Conservation (phyloP, 352 stramenopile genomes). For the Globisporangium perplexum region DNA sequence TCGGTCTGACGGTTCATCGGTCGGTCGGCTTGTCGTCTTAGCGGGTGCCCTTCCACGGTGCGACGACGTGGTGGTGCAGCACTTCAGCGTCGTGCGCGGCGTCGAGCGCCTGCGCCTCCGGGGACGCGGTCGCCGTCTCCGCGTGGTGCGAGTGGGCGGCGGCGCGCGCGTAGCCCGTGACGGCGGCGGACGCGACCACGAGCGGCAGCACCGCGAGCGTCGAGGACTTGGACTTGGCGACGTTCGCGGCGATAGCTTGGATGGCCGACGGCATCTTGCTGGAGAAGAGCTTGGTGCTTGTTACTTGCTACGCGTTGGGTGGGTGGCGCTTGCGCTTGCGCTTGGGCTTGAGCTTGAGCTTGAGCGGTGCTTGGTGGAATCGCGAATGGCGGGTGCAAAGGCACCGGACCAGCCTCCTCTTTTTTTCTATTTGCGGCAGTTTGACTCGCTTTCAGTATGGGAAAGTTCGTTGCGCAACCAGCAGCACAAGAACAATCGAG, state of each 20-base stretch:
- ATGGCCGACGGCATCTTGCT: constrained; percentile 11
- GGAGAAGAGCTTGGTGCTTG: not conserved
- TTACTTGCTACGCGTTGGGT: no score
- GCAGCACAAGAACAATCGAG: not conserved
- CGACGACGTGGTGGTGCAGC: constrained; percentile 58
- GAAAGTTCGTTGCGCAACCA: not conserved
- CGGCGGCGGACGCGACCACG: constrained; percentile 52
- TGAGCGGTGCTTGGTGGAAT: constrained; percentile 1
- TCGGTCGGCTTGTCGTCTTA: constrained; percentile 15
- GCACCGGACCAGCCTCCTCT: not conserved
- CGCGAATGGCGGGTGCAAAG: not conserved
- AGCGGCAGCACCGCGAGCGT: constrained; percentile 50
- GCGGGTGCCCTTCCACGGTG: constrained; percentile 64
- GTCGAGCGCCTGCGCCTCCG: constrained; percentile 17
- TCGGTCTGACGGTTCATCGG: not conserved
- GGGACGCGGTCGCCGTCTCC: constrained; percentile 20
- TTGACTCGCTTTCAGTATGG: not conserved
- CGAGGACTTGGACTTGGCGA: constrained; percentile 33
- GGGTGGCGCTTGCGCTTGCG: not conserved
- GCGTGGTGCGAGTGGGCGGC: constrained; percentile 26
- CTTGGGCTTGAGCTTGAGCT: no score
- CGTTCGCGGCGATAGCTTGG: constrained; percentile 23
- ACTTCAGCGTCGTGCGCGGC: constrained; percentile 29
- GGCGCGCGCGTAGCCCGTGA: constrained; percentile 58
- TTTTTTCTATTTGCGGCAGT: not conserved